Percentiles rank a stretch among this genome's conserved stretches.
Conservation (phyloP, 1,284 basidiomycete species). For the Leccinum griseonigrum region DNA sequence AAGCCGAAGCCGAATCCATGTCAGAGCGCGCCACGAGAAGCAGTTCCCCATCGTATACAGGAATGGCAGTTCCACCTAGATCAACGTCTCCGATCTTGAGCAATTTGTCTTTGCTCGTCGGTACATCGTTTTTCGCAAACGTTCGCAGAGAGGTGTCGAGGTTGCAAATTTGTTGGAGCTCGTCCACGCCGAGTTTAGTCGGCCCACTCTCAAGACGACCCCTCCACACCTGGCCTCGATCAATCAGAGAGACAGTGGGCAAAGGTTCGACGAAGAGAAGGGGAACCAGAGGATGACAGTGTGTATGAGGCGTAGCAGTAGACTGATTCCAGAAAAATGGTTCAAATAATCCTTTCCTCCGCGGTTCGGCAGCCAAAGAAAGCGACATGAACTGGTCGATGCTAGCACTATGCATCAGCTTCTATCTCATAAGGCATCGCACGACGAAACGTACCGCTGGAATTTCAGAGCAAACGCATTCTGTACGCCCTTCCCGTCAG, state of each 20-base stretch:
- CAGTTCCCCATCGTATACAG: slow-evolving; percentile 71
- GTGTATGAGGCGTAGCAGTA: slow-evolving; percentile 35
- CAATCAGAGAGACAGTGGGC: slow-evolving; percentile 63
- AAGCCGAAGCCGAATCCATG: slow-evolving; percentile 42
- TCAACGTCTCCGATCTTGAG: slow-evolving; percentile 44
- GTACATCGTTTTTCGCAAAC: slow-evolving; percentile 17
- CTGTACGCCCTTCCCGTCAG: slow-evolving; percentile 36
- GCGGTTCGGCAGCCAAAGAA: slow-evolving; percentile 71
- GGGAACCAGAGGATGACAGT: slow-evolving; percentile 57
- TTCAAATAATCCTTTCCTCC: slow-evolving; percentile 67
- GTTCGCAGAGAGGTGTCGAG: slow-evolving; percentile 35
- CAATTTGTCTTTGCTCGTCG: slow-evolving; percentile 24
- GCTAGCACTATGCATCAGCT: slow-evolving; percentile 37
- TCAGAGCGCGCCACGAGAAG: slow-evolving; percentile 58
- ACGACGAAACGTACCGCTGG: slow-evolving; percentile 45
- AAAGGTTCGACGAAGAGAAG: slow-evolving; percentile 73
- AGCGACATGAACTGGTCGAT: slow-evolving; percentile 76
- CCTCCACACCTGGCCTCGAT: slow-evolving; percentile 59
- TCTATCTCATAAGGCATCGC: slow-evolving; percentile 2
- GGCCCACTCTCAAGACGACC: slow-evolving; percentile 62
- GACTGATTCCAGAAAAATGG: slow-evolving; percentile 68
- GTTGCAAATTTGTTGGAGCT: slow-evolving; percentile 50
- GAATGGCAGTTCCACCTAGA: slow-evolving; percentile 65
- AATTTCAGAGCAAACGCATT: slow-evolving; percentile 55
- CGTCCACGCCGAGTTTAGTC: slow-evolving; percentile 46